A percentile compares a stretch with the other conserved stretches of the same genome.
Conservation (phyloP, 2,329 filamentous ascomycete genomes). For the Aureobasidium sp. region DNA sequence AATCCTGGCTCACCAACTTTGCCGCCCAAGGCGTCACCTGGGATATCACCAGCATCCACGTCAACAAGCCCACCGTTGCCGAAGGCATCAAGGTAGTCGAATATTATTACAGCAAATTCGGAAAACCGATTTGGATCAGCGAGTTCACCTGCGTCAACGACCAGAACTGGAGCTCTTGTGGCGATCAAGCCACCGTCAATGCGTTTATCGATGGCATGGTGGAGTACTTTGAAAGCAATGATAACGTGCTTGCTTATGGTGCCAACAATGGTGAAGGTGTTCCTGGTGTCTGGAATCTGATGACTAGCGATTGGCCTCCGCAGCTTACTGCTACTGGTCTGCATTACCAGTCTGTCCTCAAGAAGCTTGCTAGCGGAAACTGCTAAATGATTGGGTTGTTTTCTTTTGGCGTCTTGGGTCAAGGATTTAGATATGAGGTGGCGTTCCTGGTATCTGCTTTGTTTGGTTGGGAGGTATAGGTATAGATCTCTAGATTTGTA, state of each 20-base stretch:
- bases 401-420: not conserved
- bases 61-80: slow-evolving; percentile 24
- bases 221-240: slow-evolving; percentile 22
- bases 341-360: slow-evolving; percentile 13
- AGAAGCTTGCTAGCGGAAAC: not conserved
- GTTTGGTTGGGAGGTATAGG: not conserved
- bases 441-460: not conserved
- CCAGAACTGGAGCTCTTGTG: slow-evolving; percentile 21
- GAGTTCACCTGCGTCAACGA: slow-evolving; percentile 26
- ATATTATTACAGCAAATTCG: slow-evolving; percentile 24
- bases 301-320: slow-evolving; percentile 8
- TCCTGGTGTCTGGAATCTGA: slow-evolving; percentile 15
- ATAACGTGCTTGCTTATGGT: slow-evolving; percentile 24
- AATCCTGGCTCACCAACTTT: slow-evolving; percentile 25
- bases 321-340: slow-evolving; percentile 11
- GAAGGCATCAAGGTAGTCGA: slow-evolving; percentile 24
- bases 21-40: slow-evolving; percentile 18
- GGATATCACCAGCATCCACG: slow-evolving; percentile 26
- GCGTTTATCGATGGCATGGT: slow-evolving; percentile 22
- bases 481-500: not conserved
- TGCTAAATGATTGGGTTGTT: not conserved
- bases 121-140: slow-evolving; percentile 24
- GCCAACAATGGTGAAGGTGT: slow-evolving; percentile 24
- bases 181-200: slow-evolving; percentile 22
- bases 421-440: not conserved